Evolutionary conservation across 345 rosid species (phyloP), one percentile per base, ranked within the genome.

Genomic region (Aethionema arabicum): DNA sequence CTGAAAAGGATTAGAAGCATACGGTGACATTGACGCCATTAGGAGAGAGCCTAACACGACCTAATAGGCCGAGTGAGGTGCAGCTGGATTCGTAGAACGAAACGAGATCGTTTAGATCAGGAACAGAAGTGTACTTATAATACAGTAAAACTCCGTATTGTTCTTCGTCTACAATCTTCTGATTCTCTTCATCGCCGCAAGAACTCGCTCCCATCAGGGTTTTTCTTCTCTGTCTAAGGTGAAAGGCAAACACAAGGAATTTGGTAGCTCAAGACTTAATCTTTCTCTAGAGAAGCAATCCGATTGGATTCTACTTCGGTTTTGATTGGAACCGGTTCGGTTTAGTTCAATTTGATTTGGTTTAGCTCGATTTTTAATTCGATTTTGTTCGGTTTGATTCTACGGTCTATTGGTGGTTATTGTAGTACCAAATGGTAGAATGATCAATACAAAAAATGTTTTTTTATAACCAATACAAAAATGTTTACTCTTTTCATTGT

Each of bases 11-110:
- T 72, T 4, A 35, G 56, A 61, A 64, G 74, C 73, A 42, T 80
- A 88, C 98, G 21, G 96, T 92, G 80, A 88, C 96, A 54, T 89
- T 92, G 74, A 92, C 96, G 66, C 96, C 96, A 32, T 77, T 63
- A 48, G 83, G 42, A 41, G 96, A 87, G 80, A 92, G 69, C 41
- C 98, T 88, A 64, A 87, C 86, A 7, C 95, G 91, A 68, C 98
- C 96, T 52, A 87, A 90, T 45, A 92, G 85, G 47, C 75, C 69
- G 46, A 87, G 85, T 13, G 83, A 76, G 75, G 45, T 69, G 87
- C 96, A 92, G 66, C 74, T 87, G n/a, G 86, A 80, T n/a, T 81
- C 71, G 74, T 85, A 93, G 77, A 84, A 87, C 56, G 86, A 74
- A 55, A 72, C 70, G 62, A 93, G 95, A 13, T 81, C 80, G 48